Evolutionary conservation across 2,329 filamentous ascomycete genomes (phyloP), one percentile per base, ranked within the genome.

Genomic region (Botryosphaeria agaves): DNA sequence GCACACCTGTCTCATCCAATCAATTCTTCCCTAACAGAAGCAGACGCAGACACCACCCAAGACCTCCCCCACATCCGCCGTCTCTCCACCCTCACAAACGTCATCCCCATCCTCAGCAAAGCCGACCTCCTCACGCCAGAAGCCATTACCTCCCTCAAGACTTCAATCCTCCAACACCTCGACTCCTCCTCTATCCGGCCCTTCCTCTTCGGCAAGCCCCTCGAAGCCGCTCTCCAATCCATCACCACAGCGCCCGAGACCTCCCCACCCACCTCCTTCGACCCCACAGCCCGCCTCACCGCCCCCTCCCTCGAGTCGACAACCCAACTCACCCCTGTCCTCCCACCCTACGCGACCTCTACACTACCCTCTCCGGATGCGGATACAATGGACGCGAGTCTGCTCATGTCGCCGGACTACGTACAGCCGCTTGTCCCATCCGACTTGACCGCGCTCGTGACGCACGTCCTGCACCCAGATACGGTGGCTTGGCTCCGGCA

Each of bases 401-500:
- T 92, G 0, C 65, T 95, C 12, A 95, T 95, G 87, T 84, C 76
- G 33, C 76, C 85, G 1, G 80, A 89, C 43, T 95, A 94, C 47
- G 61, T 89, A 9, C 76, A 82, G 36, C 87, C 87, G 1, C 62
- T 94, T 4, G 56, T 80, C 3, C 55, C 69, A 1, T 89, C 83
- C 6, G 85, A 95, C 34, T 67, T 95, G 2, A 45, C 52, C 4
- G 52, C 57, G 6, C 61, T 95, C 1, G 68, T 92, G n/a, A 60
- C 72, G 6, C 69, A 70, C 12, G 58, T 94, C 1, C 85, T 95
- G 42, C 76, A 83, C 27, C 65, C 68, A 3, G 75, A 87, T 27
- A 84, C 79, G 20, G 69, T 84, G 21, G 67, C 79, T 3, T 85
- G 81, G 64, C 64, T 95, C 30, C 74, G 87, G 17, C 77, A 95